Evolutionary conservation across 306 rosid genomes (phyloP), one percentile per base, ranked within the genome.

Genomic region (Vigna angularis): DNA sequence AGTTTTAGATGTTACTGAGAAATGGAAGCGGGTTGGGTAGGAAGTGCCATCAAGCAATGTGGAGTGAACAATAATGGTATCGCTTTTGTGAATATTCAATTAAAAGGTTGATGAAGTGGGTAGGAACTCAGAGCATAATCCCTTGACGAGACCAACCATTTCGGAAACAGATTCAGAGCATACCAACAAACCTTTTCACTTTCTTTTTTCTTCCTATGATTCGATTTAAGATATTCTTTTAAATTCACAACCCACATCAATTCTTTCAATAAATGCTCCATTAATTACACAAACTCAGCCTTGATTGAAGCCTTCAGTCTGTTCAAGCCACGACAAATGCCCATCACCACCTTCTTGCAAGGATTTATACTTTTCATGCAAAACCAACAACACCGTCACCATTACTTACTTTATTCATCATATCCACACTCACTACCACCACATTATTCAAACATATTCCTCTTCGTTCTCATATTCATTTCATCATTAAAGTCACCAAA

Each of bases 241-340:
- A 45, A 32, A 11, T 64, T 38, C 56, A 58, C 49, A 73, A 53
- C 67, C 73, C 79, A 76, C 86, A 59, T 70, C 12, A 42, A 42
- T 42, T 83, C 52, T 85, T 74, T 79, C 51, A 72, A 83, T 9
- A 77, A 78, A 30, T 3, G 53, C 24, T 61, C 62, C 44, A 34
- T 62, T 61, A 30, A 57, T 56, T 17, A 68, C 77, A 79, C 47
- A 65, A 78, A 82, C 80, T 20, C 61, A 85, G 87, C 68, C 88
- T 88, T 85, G 93, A 92, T 92, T 85, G 82, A 88, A 88, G 97
- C 83, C 86, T 76, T 82, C 72, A 78, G 88, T 83, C 84, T 70
- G 78, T 82, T 67, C 69, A 81, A 10, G 72, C 70, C 49, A 72
- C 42, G 85, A 82, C 89, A 85, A 84, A 32, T 76, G 59, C 30